Conservation (phyloP, 2,329 filamentous ascomycete species). For the Diaporthe caulivora region DNA sequence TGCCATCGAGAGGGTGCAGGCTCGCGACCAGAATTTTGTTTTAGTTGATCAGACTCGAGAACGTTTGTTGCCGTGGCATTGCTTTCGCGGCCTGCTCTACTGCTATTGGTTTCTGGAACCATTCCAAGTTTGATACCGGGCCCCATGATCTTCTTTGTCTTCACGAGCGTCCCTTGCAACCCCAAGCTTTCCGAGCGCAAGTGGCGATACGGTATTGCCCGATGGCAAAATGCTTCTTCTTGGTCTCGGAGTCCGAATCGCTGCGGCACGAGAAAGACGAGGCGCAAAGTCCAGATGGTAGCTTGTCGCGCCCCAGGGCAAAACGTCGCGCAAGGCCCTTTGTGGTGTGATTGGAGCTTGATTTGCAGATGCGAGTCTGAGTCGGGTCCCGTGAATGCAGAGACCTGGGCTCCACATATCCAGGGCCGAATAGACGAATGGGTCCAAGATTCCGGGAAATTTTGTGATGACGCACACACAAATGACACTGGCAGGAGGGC, state of each 20-base stretch:
- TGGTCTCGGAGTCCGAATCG: not conserved
- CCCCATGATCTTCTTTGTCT: not conserved
- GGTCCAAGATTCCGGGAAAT: constrained; percentile 35
- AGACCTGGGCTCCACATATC: constrained; percentile 31
- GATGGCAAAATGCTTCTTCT: no score
- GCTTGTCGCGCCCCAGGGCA: not conserved
- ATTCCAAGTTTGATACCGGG: not conserved
- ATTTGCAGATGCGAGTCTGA: constrained; percentile 27
- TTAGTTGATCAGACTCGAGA: not conserved
- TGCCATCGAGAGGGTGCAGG: not conserved
- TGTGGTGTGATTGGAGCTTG: constrained; percentile 21
- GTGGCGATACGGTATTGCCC: not conserved
- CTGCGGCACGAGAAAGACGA: not conserved
- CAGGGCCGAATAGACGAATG: constrained; percentile 31
- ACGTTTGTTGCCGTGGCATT: no score
- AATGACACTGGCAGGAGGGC: constrained; percentile 6
- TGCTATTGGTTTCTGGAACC: no score
- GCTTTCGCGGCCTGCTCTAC: not conserved
- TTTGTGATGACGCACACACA: constrained; percentile 37
- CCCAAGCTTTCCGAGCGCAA: not conserved
- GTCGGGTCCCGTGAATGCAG: constrained; percentile 31
- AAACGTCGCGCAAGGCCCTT: not conserved
- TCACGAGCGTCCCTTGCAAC: not conserved
- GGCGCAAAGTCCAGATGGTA: not conserved
- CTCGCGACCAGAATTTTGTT: not conserved